Base-by-base conservation (phyloP, 345 rosid genomes). In the Citrus glauca region DNA sequence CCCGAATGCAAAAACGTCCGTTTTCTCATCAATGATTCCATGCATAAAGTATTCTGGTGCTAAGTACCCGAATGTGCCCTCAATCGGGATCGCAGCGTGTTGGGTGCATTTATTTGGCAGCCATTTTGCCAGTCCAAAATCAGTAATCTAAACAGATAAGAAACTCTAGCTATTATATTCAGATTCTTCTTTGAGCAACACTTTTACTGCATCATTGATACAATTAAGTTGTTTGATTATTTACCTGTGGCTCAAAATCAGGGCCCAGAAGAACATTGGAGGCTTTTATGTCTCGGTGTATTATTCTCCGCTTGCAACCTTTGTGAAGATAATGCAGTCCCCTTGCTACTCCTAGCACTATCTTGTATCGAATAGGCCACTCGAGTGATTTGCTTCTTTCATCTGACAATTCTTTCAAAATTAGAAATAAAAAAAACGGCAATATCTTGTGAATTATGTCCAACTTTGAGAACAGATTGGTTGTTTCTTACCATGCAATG, bases 31-130 rank as follows among this genome's bases (percentile, higher is more conserved):
- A 5, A 95, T 95, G 19, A 93, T 88, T 74, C 99, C 99, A 62
- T 95, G 90, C 98, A 95, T 88, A 81, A 93, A 93, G 82, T 94
- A 95, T 80, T 95, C 99, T 1, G 98, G 98, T 70, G 99, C 99
- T 72, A 95, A 75, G 84, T 93, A 95, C 32, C 99, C 98, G n/a
- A 95, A 95, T n/a, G 99, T 95, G 32, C 98, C 98, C 80, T 95
- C 99, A 8, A 93, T 90, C 72, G 98, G 98, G 69, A 92, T 81
- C 80, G 87, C 96, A 37, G 96, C 94, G 69, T 92, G 97, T 87
- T 93, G 96, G 66, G 96, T 95, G 92, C 94, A 90, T 83, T 95
- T 93, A 83, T 91, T 93, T 24, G 98, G 98, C 16, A 95, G 86
- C 98, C 99, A 95, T 80, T 93, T 95, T 69, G 97, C 97, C 6